Base-by-base conservation (phyloP, 345 rosid genomes). In the Eutrema japonicum region DNA sequence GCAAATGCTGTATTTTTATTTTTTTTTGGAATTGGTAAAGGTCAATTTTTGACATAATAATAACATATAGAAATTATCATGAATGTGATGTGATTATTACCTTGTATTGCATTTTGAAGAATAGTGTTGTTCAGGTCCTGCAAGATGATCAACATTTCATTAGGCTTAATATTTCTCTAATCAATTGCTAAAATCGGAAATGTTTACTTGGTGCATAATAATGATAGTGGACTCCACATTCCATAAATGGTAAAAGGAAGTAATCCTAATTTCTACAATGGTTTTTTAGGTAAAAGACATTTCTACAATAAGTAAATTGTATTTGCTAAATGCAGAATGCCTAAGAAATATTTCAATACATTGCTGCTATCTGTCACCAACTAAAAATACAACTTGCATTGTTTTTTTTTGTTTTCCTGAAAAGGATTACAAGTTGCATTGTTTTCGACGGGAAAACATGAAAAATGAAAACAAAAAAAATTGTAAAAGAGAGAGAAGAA, bases 71-170 rank as follows among this genome's bases (percentile, higher is more conserved):
- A 51, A 22, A 38, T 55, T 11, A 49, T 46, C 0, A 46, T 4
- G 16, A 64, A 47, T 53, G 12, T 43, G 2, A 26, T 10, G 9
- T 49, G 13, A 29, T 64, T 18, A 64, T 36, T 74, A 85, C 97
- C 97, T 83, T 76, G 75, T 62, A 89, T 75, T 13, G 97, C 91
- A 59, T 89, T 91, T 38, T 80, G 67, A 54, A 91, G 33, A 56
- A 86, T 81, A 40, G 68, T 81, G 68, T 86, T 87, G 71, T 64
- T 65, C 46, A 91, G 78, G 66, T 91, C 88, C 97, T 91, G 83
- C 62, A 79, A 61, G n/a, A 51, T 48, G 46, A 64, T 63, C 40
- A 66, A 37, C 58, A 67, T 69, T 55, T 67, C 43, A 65, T 10
- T 30, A 65, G 4, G 30, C 16, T 32, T 43, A 52, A 58, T 48